Base-by-base conservation (phyloP, 2,329 filamentous ascomycete species). In the Claviceps pusilla region DNA sequence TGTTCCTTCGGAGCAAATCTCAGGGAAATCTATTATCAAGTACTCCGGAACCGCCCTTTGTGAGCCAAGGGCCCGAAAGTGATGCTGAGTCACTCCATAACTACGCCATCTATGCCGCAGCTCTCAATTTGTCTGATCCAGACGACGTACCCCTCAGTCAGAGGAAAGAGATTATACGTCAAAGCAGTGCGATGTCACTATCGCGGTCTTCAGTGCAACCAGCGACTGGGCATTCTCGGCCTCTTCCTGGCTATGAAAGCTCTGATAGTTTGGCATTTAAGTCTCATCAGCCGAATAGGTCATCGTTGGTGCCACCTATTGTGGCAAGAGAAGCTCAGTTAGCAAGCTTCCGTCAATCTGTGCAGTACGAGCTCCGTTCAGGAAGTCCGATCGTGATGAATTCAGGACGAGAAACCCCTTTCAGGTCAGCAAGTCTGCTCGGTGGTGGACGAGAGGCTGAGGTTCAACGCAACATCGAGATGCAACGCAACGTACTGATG, bases 101-200 rank as follows among this genome's bases (percentile, higher is more conserved):
- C 57, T 67, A 71, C 54, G 57, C 66, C 14, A 61, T 64, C 54
- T 64, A 67, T 52, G 56, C 61, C 43, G 58, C 64, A 24, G 59
- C 60, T 54, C 56, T 64, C 9, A 65, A 64, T 24, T 24, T 50
- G 28, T 63, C 71, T 19, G 77, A 80, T 59, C 71, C 76, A 1
- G 87, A 90, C 57, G 79, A 89, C 54, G 74, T 91, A 59, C 83
- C 87, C 0, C 74, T 93, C 19, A 84, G 80, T 46, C 79, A 86
- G 61, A 82, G 86, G 47, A 77, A 76, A 54, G 70, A 78, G 48
- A 66, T 86, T 33, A 79, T 86, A 54, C 79, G 78, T 37, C 76
- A 78, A 46, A 74, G 65, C 58, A 76, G 73, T 61, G 57, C 71
- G 50, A 65, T 69, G 58, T 61, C 60, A 45, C 67, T 64, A 45